phyloP scores from a whole-genome alignment of 2,329 filamentous ascomycete species.

The Monilinia vaccinii-corymbosi region DNA sequence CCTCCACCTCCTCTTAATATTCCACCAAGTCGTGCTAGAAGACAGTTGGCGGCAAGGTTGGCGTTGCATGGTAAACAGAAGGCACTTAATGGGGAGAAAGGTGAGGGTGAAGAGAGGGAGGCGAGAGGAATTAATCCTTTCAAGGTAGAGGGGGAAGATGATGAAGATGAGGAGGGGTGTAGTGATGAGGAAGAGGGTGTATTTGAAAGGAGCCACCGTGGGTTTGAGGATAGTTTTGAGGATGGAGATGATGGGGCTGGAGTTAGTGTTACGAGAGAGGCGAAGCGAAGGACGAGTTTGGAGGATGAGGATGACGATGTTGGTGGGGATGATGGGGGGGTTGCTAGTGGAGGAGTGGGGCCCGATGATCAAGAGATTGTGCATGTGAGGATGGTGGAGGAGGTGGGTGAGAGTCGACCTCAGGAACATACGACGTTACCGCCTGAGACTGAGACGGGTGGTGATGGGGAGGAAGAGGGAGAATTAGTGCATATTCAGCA shows the following conservation, averaged over 20 bases:
- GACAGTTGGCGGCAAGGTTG: constrained; percentile 83
- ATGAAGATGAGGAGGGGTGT: constrained; percentile 22
- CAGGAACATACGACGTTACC: background rate
- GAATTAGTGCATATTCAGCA: constrained; percentile 24
- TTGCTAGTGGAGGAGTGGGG: constrained; percentile 11
- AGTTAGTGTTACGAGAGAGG: constrained; percentile 27
- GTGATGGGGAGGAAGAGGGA: constrained; percentile 17
- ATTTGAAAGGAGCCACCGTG: constrained; percentile 1
- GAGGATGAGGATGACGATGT: constrained; percentile 29
- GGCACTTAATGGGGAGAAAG: constrained; percentile 17
- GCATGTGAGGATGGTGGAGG: constrained; percentile 15
- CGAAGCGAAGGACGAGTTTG: constrained; percentile 28
- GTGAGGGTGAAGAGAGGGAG: constrained; percentile 15
- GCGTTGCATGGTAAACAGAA: constrained; percentile 62
- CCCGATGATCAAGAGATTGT: constrained; percentile 17
- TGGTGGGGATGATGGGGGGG: constrained; percentile 25
- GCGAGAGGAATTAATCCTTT: constrained; percentile 25
- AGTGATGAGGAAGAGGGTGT: constrained; percentile 19
- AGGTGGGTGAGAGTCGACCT: background rate
- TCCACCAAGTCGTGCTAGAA: constrained; percentile 74
- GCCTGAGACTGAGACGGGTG: constrained; percentile 1
- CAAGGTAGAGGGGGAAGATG: constrained; percentile 28
- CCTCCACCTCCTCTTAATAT: constrained; percentile 78
- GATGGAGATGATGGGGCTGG: constrained; percentile 4
- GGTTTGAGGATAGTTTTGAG: constrained; percentile 3